phyloP scores from a whole-genome alignment of 2,329 filamentous ascomycete species.

The Thelonectria discophora region DNA sequence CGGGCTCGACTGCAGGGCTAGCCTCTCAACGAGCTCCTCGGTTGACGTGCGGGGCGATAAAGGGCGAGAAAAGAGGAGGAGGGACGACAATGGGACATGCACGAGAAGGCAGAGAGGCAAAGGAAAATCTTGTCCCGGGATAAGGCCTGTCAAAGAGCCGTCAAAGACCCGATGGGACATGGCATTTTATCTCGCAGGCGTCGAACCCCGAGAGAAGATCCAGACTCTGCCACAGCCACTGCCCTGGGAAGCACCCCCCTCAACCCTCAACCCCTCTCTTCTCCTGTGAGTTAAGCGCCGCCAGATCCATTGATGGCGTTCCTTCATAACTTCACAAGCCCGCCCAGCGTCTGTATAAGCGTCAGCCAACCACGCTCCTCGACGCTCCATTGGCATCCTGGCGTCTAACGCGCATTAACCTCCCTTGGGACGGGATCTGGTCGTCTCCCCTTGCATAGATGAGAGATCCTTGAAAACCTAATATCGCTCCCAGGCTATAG shows the following conservation, averaged over 20 bases:
- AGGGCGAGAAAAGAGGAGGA: background rate
- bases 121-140: conserved; percentile 19
- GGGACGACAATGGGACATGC: background rate
- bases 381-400: conserved; percentile 4
- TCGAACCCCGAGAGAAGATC: conserved; percentile 4
- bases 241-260: background rate
- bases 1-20: conserved; percentile 25
- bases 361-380: conserved; percentile 22
- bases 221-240: conserved; percentile 5
- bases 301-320: conserved; percentile 1
- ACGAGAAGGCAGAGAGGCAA: conserved; percentile 2
- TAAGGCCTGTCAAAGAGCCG: conserved; percentile 1
- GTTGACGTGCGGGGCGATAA: conserved; percentile 21
- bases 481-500: conserved; percentile 2
- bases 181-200: conserved; percentile 5
- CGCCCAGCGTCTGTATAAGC: background rate
- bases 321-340: conserved; percentile 10
- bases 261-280: background rate
- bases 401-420: conserved; percentile 22
- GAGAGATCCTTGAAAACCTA: conserved; percentile 10
- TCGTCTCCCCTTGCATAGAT: conserved; percentile 16
- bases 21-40: conserved; percentile 12
- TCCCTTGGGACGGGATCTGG: conserved; percentile 5
- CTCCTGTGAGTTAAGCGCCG: conserved; percentile 14
- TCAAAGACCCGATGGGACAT: conserved; percentile 4